Conservation (phyloP, 768 basidiomycete genomes). For the Naematelia encephala region DNA sequence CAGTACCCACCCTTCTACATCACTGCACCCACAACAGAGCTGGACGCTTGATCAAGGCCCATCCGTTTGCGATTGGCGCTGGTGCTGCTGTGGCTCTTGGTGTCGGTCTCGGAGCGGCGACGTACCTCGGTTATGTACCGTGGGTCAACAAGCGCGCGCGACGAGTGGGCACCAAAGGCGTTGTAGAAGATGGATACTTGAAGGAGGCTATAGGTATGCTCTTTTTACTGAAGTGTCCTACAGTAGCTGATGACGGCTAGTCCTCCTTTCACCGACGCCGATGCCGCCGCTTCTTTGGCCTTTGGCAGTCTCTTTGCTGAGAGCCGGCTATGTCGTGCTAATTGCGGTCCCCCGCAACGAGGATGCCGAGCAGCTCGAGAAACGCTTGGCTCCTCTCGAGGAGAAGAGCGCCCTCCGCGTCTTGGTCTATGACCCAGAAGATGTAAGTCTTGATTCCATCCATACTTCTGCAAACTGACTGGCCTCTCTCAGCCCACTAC, state of each 20-base stretch:
- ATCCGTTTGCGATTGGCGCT: constrained; percentile 35
- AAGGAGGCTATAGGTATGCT: constrained; percentile 44
- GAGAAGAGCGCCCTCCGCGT: constrained; percentile 37
- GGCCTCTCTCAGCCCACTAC: constrained; percentile 36
- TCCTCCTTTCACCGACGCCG: constrained; percentile 43
- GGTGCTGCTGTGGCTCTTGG: constrained; percentile 30
- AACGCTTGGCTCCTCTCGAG: constrained; percentile 28
- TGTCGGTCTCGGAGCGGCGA: constrained; percentile 21
- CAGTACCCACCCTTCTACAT: constrained; percentile 11
- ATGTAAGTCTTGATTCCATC: constrained; percentile 31
- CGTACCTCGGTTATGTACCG: constrained; percentile 15
- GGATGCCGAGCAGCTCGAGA: constrained; percentile 46
- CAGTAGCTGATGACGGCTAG: constrained; percentile 20
- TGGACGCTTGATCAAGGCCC: constrained; percentile 22
- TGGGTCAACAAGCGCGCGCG: constrained; percentile 3
- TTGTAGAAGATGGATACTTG: constrained; percentile 35
- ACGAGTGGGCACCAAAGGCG: constrained; percentile 18
- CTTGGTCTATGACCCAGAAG: constrained; percentile 46
- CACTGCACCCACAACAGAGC: constrained; percentile 14
- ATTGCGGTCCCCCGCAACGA: constrained; percentile 44
- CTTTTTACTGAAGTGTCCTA: background rate
- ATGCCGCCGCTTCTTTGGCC: constrained; percentile 38
- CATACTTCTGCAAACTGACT: constrained; percentile 2
- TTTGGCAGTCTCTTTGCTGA: constrained; percentile 34
- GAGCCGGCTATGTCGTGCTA: constrained; percentile 45